Conservation (phyloP, 2,329 filamentous ascomycete species). For the Kalaharituber pfeilii region DNA sequence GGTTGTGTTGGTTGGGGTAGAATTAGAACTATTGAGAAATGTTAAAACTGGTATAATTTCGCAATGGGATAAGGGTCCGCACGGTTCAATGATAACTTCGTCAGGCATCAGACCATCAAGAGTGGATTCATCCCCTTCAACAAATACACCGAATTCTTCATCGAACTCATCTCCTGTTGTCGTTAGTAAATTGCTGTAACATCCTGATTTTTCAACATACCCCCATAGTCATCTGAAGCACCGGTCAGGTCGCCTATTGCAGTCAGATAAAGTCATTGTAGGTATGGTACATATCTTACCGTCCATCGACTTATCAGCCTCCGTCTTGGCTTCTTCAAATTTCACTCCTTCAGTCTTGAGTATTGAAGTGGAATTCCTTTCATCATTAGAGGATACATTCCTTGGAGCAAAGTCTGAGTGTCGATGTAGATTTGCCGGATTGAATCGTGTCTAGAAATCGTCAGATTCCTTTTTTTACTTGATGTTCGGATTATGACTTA, state of each 20-base stretch:
- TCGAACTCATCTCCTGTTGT: constrained; percentile 16
- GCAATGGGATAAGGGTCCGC: not conserved
- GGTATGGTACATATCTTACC: constrained; percentile 1
- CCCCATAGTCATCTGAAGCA: constrained; percentile 15
- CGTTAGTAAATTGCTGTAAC: not conserved
- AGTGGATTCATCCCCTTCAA: constrained; percentile 5
- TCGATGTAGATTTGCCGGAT: not conserved
- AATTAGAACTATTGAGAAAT: not conserved
- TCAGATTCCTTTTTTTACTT: not conserved
- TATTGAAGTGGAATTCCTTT: not conserved
- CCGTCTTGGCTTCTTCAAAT: not conserved
- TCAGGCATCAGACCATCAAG: constrained; percentile 17
- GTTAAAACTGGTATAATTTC: not conserved
- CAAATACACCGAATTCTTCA: constrained; percentile 14
- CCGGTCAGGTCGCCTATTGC: too few species aligned
- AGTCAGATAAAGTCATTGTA: too few species aligned
- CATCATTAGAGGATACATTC: not conserved
- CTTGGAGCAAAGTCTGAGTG: not conserved
- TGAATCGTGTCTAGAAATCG: not conserved
- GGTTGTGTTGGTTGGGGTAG: not conserved
- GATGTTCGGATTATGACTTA: not conserved
- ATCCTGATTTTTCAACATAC: constrained; percentile 1
- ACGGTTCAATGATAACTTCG: constrained; percentile 11
- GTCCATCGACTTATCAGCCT: constrained; percentile 1
- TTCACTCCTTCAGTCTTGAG: not conserved